Base-by-base conservation (phyloP, 164 flowering plant species). In the Sextonia rubra region DNA sequence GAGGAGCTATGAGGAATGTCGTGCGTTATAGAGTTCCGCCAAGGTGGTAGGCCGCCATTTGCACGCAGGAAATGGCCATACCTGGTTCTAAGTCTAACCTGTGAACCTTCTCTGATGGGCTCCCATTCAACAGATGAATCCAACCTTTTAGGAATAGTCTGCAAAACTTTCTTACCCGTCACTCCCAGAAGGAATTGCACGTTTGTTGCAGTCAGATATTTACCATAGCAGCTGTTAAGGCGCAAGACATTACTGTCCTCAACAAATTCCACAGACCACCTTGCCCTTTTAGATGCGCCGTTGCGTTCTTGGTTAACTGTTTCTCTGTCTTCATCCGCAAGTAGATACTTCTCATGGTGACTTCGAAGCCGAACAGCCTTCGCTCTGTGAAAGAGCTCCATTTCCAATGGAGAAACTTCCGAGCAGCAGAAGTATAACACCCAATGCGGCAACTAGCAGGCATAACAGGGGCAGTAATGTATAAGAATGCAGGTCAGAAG, bases 51-150 rank as follows among this genome's bases (percentile, higher is more conserved):
- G 1, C 92, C 92, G 0, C 94, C 97, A 75, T 94, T 94, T 26
- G 88, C 98, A 23, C 98, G 79, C 68, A 94, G 77, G 73, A 78
- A 94, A 63, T 92, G 76, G 3, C 94, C 97, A 69, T 89, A 87
- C 26, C 88, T 75, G 4, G 98, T 94, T 83, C 71, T 86, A 49
- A 94, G 82, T 82, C 83, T 89, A 26, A 92, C 77, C 23, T 71
- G 80, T 32, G 67, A 47, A 37, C 90, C 96, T 9, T 89, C 98
- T 52, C 86, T 71, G 25, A 89, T 37, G 32, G 98, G 96, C 68
- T 88, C 91, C 98, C 97, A 94, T 78, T 88, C 96, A 58, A 89
- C 73, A 17, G 96, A 88, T 1, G 92, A 85, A 75, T 90, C 97
- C n/a, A 86, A 81, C 60, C 88, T 60, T 12, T 44, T 37, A 20